These are phyloP conservation scores for Tricholoma furcatifolium DNA, from an alignment of 768 basidiomycete species.

Conservation along the genomic window DNA sequence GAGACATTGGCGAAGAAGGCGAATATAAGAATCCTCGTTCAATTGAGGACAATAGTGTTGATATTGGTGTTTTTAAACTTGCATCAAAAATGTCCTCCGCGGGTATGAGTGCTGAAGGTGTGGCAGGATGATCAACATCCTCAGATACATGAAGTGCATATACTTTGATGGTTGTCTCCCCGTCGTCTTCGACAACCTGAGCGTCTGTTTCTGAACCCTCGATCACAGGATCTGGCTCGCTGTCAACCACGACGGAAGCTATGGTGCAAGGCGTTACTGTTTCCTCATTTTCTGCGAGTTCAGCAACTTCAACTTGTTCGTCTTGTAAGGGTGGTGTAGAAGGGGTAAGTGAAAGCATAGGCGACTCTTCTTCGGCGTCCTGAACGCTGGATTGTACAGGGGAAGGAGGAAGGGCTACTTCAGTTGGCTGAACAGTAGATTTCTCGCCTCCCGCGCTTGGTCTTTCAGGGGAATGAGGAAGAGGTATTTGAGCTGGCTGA, in stretches of 20 bases:
- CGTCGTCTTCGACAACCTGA: background rate
- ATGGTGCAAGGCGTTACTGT: background rate
- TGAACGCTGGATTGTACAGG: too few species aligned
- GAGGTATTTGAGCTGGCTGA: slow-evolving; percentile 14
- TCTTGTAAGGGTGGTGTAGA: slow-evolving; percentile 24
- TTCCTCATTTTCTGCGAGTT: background rate
- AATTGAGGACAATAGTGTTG: slow-evolving; percentile 59
- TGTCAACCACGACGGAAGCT: background rate
- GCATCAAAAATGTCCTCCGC: slow-evolving; percentile 1
- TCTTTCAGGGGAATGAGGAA: background rate
- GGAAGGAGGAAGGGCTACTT: slow-evolving; percentile 14
- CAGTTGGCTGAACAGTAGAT: slow-evolving; percentile 2
- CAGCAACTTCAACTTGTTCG: background rate
- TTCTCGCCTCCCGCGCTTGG: slow-evolving; percentile 6
- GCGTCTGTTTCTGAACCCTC: background rate
- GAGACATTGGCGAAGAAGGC: slow-evolving; percentile 60
- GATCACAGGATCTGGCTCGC: background rate
- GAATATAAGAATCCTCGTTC: slow-evolving; percentile 69
- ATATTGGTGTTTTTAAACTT: slow-evolving; percentile 57
- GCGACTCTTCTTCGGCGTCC: slow-evolving; percentile 16
- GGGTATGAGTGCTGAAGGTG: slow-evolving; percentile 7
- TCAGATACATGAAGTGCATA: too few species aligned
- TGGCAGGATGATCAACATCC: background rate
- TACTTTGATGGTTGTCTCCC: background rate
- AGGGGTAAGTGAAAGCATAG: slow-evolving; percentile 33